These are phyloP conservation scores for Babesia ovata DNA, from an alignment of 169 alveolate species.

Conservation along the genomic window DNA sequence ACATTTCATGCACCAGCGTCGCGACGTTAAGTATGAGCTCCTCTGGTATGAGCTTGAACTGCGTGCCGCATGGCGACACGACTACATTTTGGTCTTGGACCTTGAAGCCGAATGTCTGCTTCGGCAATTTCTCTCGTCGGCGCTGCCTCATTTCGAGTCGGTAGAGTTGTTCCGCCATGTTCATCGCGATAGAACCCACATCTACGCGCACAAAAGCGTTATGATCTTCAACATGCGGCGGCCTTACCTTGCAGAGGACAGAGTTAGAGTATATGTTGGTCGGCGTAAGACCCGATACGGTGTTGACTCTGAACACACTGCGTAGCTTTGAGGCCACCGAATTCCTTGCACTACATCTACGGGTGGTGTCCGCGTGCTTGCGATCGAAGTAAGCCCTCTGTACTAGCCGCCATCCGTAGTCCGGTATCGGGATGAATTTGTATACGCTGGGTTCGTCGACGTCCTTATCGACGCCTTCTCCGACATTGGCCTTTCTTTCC, in stretches of 20 bases:
- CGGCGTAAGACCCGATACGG: neutral
- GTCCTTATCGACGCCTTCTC: neutral
- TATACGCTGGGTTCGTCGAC: neutral
- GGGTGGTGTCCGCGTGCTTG: neutral
- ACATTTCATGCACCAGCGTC: constrained; percentile 62
- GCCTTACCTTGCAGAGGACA: constrained; percentile 53
- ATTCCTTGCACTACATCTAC: constrained; percentile 1
- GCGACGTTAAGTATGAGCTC: constrained; percentile 67
- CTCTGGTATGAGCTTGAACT: constrained; percentile 54
- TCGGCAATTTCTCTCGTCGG: constrained; percentile 63
- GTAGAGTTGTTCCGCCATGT: constrained; percentile 66
- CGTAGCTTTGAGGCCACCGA: neutral
- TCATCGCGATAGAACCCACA: constrained; percentile 65
- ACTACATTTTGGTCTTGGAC: constrained; percentile 7
- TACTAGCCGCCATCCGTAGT: constrained; percentile 66
- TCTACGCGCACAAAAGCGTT: constrained; percentile 26
- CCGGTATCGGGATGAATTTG: constrained; percentile 43
- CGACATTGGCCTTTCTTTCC: neutral
- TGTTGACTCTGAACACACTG: constrained; percentile 11
- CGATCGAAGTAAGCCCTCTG: constrained; percentile 37
- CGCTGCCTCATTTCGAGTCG: constrained; percentile 56
- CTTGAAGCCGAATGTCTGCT: constrained; percentile 57
- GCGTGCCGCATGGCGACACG: constrained; percentile 45
- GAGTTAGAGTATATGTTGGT: constrained; percentile 32
- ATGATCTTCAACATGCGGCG: constrained; percentile 26